phyloP scores from a whole-genome alignment of 176 grass and related monocot species.

The Oryza punctata region DNA sequence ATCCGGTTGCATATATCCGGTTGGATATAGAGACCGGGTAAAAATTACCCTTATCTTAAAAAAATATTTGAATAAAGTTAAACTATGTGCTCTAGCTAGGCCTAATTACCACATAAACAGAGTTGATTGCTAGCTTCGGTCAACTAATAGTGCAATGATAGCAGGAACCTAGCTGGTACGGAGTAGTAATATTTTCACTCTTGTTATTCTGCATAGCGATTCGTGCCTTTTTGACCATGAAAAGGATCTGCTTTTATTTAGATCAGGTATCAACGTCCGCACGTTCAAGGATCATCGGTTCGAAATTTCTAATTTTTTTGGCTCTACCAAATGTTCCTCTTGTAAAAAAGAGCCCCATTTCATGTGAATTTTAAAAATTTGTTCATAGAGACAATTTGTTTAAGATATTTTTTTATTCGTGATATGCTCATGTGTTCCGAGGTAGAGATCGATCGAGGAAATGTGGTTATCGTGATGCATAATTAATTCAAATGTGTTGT shows the following conservation, averaged over 20 bases:
- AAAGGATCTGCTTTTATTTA: background rate
- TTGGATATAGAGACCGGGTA: too few relatives aligned
- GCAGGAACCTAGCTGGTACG: too few relatives aligned
- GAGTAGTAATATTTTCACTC: background rate
- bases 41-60: too few relatives aligned
- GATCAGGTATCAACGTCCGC: background rate
- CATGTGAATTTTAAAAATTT: too few relatives aligned
- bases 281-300: background rate
- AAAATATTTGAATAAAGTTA: too few relatives aligned
- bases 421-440: too few relatives aligned
- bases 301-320: background rate
- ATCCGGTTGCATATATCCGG: too few relatives aligned
- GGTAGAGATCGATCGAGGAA: too few relatives aligned
- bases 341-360: too few relatives aligned
- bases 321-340: background rate
- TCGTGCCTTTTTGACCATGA: background rate
- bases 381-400: too few relatives aligned
- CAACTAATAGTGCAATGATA: background rate
- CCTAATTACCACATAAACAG: background rate
- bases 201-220: background rate
- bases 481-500: too few relatives aligned
- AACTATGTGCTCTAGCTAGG: background rate
- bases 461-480: background rate
- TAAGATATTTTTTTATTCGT: too few relatives aligned
- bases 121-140: background rate